Conservation (phyloP, 2,329 filamentous ascomycete genomes). For the Diaporthe capsici region DNA sequence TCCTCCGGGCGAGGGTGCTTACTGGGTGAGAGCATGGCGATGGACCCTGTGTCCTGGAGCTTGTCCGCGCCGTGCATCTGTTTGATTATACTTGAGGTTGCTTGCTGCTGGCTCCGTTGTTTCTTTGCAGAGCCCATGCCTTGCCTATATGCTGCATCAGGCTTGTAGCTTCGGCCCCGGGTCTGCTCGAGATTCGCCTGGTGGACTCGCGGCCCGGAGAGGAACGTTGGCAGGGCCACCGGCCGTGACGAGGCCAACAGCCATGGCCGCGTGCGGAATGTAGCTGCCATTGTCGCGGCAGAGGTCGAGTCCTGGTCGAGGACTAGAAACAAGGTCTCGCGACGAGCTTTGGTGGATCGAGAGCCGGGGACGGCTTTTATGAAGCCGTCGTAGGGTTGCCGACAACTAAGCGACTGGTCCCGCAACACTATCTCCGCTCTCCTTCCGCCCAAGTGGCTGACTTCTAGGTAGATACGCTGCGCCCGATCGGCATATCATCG, state of each 20-base stretch:
- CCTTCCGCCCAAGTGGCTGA: slow-evolving; percentile 22
- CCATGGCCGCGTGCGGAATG: slow-evolving; percentile 42
- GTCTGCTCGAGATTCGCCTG: slow-evolving; percentile 35
- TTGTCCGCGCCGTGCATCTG: not conserved
- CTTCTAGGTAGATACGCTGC: not conserved
- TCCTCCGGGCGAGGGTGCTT: not conserved
- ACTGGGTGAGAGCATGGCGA: slow-evolving; percentile 36
- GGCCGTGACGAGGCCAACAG: slow-evolving; percentile 9
- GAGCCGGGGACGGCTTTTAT: not conserved
- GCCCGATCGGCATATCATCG: slow-evolving; percentile 17
- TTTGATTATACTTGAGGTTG: slow-evolving; percentile 24
- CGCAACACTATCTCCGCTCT: slow-evolving; percentile 2
- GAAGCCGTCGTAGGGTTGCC: slow-evolving; percentile 6
- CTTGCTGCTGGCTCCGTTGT: slow-evolving; percentile 25
- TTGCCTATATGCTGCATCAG: slow-evolving; percentile 28
- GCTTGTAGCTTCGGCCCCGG: slow-evolving; percentile 8
- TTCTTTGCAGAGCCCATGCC: not conserved
- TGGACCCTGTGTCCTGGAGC: not conserved
- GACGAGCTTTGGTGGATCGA: not conserved
- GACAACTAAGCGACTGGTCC: not conserved
- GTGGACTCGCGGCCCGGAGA: slow-evolving; percentile 24
- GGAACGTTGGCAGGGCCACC: not conserved
- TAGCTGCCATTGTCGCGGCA: slow-evolving; percentile 37
- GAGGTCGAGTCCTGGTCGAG: not conserved
- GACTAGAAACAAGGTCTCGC: not conserved